phyloP scores from a whole-genome alignment of 1,139 yeast genomes.

The Geotrichum armillariae region DNA sequence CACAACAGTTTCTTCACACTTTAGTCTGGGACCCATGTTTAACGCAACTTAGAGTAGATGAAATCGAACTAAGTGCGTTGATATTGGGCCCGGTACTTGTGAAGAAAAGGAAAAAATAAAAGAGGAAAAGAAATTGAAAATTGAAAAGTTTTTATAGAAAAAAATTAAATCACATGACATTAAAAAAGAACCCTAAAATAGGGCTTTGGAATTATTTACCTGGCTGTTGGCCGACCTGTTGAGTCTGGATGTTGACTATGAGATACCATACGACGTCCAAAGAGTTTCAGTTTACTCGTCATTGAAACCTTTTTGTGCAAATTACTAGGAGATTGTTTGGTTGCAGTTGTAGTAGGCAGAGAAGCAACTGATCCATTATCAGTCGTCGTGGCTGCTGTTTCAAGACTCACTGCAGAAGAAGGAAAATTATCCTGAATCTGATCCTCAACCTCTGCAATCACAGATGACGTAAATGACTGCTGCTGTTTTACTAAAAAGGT shows the following conservation, averaged over 20 bases:
- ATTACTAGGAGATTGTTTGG: not conserved
- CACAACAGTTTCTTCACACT: constrained; percentile 1
- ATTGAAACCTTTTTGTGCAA: not conserved
- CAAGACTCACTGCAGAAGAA: not conserved
- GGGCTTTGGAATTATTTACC: not conserved
- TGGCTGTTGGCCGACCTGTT: not conserved
- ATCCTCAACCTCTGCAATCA: not conserved
- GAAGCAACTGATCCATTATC: not conserved
- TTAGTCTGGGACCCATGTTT: constrained; percentile 11
- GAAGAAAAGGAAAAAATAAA: constrained; percentile 5
- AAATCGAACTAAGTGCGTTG: constrained; percentile 8
- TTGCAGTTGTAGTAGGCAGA: not conserved
- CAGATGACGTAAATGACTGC: not conserved
- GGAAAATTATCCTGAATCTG: not conserved
- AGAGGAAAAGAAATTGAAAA: constrained; percentile 2
- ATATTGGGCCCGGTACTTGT: constrained; percentile 8
- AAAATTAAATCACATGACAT: not conserved
- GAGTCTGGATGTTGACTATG: not conserved
- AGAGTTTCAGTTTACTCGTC: constrained; percentile 5
- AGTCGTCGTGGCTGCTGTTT: not conserved
- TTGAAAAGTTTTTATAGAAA: not conserved
- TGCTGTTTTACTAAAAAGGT: not conserved
- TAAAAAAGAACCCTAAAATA: not conserved
- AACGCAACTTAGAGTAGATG: constrained; percentile 8
- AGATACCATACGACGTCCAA: constrained; percentile 4